phyloP scores from a whole-genome alignment of 2,329 filamentous ascomycete species.

The Xylariaceae sp. region DNA sequence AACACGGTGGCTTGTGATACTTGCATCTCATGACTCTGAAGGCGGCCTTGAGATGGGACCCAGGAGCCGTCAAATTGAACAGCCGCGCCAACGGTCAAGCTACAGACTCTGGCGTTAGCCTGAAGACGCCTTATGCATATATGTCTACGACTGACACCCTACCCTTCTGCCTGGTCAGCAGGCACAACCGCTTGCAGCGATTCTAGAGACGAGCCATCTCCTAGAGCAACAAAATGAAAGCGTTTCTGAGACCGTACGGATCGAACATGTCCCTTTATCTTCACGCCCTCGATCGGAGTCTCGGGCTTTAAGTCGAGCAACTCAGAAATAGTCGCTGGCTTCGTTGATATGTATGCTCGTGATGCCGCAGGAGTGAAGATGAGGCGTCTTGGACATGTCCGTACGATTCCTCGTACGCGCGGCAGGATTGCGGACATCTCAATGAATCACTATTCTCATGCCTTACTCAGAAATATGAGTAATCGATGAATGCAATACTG shows the following conservation, averaged over 20 bases:
- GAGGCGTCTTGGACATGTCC: conserved; percentile 11
- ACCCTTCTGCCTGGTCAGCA: conserved; percentile 68
- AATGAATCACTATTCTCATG: conserved; percentile 2
- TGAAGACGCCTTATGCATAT: conserved; percentile 13
- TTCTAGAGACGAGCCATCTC: conserved; percentile 77
- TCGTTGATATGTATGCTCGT: conserved; percentile 28
- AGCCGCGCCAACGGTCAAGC: conserved; percentile 75
- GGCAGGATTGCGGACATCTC: conserved; percentile 24
- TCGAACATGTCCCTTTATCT: conserved; percentile 72
- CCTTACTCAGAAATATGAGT: neutral
- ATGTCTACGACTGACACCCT: conserved; percentile 34
- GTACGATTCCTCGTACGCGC: conserved; percentile 23
- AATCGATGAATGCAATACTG: neutral
- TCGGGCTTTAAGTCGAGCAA: conserved; percentile 50
- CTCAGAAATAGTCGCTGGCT: conserved; percentile 46
- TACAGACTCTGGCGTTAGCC: conserved; percentile 38
- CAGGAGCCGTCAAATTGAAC: conserved; percentile 74
- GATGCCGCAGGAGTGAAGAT: conserved; percentile 3
- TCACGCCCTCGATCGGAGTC: conserved; percentile 44
- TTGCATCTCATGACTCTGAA: conserved; percentile 76
- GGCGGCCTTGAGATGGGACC: conserved; percentile 62
- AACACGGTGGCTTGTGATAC: conserved; percentile 64
- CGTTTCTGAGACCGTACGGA: conserved; percentile 83
- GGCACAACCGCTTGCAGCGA: conserved; percentile 76
- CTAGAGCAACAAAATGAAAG: conserved; percentile 75